These are phyloP conservation scores for Salisapilia sapeloensis DNA, from an alignment of 352 stramenopile genomes.

Conservation along the genomic window DNA sequence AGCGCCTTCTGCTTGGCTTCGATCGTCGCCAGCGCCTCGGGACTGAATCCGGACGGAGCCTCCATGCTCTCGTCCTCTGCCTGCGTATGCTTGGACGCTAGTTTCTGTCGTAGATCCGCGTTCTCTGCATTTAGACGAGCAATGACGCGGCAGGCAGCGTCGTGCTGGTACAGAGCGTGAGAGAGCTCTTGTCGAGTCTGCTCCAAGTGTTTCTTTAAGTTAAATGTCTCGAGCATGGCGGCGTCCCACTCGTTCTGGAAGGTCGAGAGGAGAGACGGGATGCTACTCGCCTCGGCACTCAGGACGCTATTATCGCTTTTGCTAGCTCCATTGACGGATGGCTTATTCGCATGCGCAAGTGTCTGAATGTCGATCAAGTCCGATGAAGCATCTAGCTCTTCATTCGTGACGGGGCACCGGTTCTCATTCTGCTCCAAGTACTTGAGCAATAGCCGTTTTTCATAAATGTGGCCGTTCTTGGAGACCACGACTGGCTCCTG, in stretches of 20 bases:
- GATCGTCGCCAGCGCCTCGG: slow-evolving; percentile 29
- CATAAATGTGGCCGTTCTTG: slow-evolving; percentile 79
- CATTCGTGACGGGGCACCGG: slow-evolving; percentile 52
- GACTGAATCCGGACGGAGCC: slow-evolving; percentile 6
- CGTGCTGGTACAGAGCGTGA: slow-evolving; percentile 92
- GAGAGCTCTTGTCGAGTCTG: slow-evolving; percentile 90
- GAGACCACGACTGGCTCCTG: slow-evolving; percentile 62
- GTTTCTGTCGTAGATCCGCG: slow-evolving; percentile 20
- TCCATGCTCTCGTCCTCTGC: slow-evolving; percentile 35
- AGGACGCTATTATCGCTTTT: too few relatives aligned
- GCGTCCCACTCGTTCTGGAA: slow-evolving; percentile 92
- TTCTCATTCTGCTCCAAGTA: slow-evolving; percentile 55
- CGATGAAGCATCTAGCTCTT: slow-evolving; percentile 27
- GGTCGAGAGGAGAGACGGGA: slow-evolving; percentile 41
- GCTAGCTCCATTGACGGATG: background rate
- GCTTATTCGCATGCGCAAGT: slow-evolving; percentile 3
- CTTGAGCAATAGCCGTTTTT: slow-evolving; percentile 74
- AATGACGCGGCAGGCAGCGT: slow-evolving; percentile 91
- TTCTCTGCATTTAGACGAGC: slow-evolving; percentile 80
- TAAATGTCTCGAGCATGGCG: slow-evolving; percentile 89
- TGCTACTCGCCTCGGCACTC: slow-evolving; percentile 23
- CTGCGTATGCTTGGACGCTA: slow-evolving; percentile 4
- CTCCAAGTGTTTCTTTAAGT: slow-evolving; percentile 86
- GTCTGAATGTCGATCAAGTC: slow-evolving; percentile 55
- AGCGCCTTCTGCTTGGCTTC: slow-evolving; percentile 51